Base-by-base conservation (phyloP, 805 yeast genomes). In the Lipomyces kockii region DNA sequence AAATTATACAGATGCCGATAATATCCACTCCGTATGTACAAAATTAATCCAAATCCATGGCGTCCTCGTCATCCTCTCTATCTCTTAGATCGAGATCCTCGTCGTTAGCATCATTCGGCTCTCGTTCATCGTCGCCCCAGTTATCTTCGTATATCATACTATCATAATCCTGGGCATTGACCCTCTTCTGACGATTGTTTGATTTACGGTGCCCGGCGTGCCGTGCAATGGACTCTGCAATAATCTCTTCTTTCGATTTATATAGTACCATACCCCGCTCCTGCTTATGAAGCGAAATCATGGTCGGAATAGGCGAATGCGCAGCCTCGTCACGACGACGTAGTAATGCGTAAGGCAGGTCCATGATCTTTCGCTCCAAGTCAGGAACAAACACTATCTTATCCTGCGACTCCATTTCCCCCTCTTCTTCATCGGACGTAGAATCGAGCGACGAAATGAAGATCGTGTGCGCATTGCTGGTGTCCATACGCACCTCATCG, bases 221-320 rank as follows among this genome's bases (percentile, higher is more conserved):
- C 17, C 68, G 62, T 11, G 71, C 68, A n/a, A 69, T 58, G 11
- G 69, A 46, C 56, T 69, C 72, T 32, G 72, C 67, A 22, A 69
- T 69, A 14, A 69, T 61, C 53, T 63, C 63, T 58, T 69, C 72
- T 29, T 66, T 66, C 9, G 72, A 68, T 22, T 34, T 46, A 53
- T 69, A 69, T 1, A 69, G 58, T 27, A 69, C 72, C 43, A 69
- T 20, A 4, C 55, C 60, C 11, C 63, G 61, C 53, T 63, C 63
- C 9, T 39, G 66, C 39, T 60, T 62, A 25, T 51, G 61, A 7
- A 51, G 20, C 12, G 63, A 43, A 2, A 69, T 32, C 32, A 62
- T 54, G 3, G 22, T 5, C 3, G 66, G 63, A 11, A 66, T 49
- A 6, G 55, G 27, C 9, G 61, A 39, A 32, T 57, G 49, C 29